phyloP scores from a whole-genome alignment of 108 stramenopile species.

The Fragilaria crotonensis region DNA sequence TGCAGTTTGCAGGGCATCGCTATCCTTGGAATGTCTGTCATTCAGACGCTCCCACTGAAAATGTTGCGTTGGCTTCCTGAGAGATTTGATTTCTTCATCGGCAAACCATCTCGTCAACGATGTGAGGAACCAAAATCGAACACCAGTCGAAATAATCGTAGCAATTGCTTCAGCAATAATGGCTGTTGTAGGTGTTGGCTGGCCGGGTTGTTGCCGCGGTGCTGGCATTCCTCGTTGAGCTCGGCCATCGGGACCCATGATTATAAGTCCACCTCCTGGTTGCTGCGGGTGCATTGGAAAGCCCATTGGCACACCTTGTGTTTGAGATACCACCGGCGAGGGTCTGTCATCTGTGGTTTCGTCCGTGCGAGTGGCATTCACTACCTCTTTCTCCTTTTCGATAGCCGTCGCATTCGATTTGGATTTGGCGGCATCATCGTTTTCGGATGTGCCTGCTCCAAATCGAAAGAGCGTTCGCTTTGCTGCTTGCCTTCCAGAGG shows the following conservation, averaged over 20 bases:
- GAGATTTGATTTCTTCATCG: conserved; percentile 32
- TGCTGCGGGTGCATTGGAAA: background rate
- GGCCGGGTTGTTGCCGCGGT: background rate
- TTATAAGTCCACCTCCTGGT: background rate
- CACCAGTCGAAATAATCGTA: background rate
- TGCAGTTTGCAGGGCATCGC: conserved; percentile 34
- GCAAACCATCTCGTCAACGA: conserved; percentile 8
- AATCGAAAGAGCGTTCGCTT: no score
- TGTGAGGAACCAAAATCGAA: conserved; percentile 7
- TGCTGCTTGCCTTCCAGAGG: no score
- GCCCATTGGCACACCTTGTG: background rate
- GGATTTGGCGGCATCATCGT: no score
- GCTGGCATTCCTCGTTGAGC: conserved; percentile 7
- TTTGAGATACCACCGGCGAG: no score
- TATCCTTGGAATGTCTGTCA: conserved; percentile 66
- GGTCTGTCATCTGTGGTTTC: no score
- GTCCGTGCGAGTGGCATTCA: no score
- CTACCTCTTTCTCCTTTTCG: no score
- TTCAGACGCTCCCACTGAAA: conserved; percentile 79
- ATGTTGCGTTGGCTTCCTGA: conserved; percentile 45
- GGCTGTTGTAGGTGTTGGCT: background rate
- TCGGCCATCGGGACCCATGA: background rate
- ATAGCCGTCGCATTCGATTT: no score
- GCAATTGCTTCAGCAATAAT: background rate
- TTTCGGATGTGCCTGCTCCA: no score